Conservation (phyloP, 2,329 filamentous ascomycete species). For the Ceratocystis destructans region DNA sequence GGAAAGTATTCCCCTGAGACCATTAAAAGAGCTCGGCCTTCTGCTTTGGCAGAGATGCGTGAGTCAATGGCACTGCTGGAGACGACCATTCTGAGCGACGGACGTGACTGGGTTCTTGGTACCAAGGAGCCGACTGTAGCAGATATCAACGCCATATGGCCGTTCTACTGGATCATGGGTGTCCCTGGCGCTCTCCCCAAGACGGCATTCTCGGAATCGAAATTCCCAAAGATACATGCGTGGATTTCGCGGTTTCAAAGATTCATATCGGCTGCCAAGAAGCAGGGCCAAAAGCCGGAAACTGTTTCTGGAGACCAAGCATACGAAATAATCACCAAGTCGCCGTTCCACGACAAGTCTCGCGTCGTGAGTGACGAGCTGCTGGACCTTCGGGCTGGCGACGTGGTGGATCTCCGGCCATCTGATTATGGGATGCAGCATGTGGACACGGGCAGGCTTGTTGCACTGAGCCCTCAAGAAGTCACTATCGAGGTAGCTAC, state of each 20-base stretch:
- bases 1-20: constrained; percentile 22
- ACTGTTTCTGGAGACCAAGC: constrained; percentile 41
- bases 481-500: constrained; percentile 42
- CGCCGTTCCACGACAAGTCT: constrained; percentile 34
- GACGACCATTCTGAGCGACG: constrained; percentile 48
- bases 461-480: constrained; percentile 39
- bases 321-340: constrained; percentile 32
- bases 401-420: constrained; percentile 45
- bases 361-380: constrained; percentile 30
- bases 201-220: constrained; percentile 36
- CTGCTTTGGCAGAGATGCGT: constrained; percentile 42
- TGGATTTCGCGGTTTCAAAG: constrained; percentile 51
- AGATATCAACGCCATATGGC: constrained; percentile 58
- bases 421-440: constrained; percentile 47
- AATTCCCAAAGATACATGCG: constrained; percentile 46
- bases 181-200: constrained; percentile 42
- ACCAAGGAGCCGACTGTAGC: constrained; percentile 41
- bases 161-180: constrained; percentile 49
- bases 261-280: constrained; percentile 30
- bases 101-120: constrained; percentile 49
- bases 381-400: constrained; percentile 34
- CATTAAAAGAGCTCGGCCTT: constrained; percentile 30
- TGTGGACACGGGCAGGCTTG: constrained; percentile 43
- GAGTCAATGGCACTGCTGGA: constrained; percentile 46
- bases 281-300: constrained; percentile 26